phyloP scores from a whole-genome alignment of 2,329 filamentous ascomycete genomes.

The Hirsutella thompsonii region DNA sequence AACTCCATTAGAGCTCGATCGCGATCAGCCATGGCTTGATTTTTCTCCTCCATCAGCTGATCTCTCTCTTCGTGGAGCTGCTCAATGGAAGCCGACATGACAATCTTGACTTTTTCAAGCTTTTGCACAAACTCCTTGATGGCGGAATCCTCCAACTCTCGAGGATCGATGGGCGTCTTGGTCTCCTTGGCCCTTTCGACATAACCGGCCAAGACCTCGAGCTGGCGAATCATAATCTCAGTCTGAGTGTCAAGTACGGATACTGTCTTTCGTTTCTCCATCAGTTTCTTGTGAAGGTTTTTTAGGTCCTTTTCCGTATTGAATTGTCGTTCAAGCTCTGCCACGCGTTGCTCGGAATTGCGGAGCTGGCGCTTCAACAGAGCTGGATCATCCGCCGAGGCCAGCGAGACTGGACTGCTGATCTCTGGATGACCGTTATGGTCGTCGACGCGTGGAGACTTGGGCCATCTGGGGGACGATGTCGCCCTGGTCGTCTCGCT shows the following conservation, averaged over 20 bases:
- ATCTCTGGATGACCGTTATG: slow-evolving; percentile 42
- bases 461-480: slow-evolving; percentile 56
- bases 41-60: slow-evolving; percentile 72
- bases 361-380: slow-evolving; percentile 64
- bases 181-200: slow-evolving; percentile 76
- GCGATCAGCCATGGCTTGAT: slow-evolving; percentile 68
- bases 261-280: slow-evolving; percentile 92
- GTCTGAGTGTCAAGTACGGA: slow-evolving; percentile 88
- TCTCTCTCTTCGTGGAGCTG: slow-evolving; percentile 60
- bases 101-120: slow-evolving; percentile 46
- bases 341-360: slow-evolving; percentile 70
- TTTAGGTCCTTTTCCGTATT: slow-evolving; percentile 51
- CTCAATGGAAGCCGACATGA: slow-evolving; percentile 45
- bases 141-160: slow-evolving; percentile 74
- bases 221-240: slow-evolving; percentile 86
- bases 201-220: slow-evolving; percentile 81
- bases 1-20: slow-evolving; percentile 93
- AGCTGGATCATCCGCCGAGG: slow-evolving; percentile 51
- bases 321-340: slow-evolving; percentile 75
- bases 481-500: slow-evolving; percentile 55
- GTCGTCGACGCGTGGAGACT: slow-evolving; percentile 49
- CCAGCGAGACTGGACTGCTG: slow-evolving; percentile 56
- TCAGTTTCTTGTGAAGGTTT: slow-evolving; percentile 73
- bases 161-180: slow-evolving; percentile 66
- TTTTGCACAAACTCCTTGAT: slow-evolving; percentile 84